phyloP scores from a whole-genome alignment of 768 basidiomycete species.

The Suillus paluster region DNA sequence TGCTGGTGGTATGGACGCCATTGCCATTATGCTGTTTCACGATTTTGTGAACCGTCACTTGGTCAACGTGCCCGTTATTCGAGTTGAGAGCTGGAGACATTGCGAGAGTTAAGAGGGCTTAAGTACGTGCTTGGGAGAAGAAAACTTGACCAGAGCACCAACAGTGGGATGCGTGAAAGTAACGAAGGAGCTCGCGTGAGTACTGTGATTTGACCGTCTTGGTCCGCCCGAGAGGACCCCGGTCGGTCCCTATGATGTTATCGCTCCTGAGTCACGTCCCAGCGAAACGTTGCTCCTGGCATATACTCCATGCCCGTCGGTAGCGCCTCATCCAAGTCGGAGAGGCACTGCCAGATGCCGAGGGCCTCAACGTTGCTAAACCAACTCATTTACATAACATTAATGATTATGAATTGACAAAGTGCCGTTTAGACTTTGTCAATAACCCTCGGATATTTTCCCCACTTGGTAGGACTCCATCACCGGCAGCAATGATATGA shows the following conservation, averaged over 20 bases:
- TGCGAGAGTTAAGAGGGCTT: too few relatives aligned
- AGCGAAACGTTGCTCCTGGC: not conserved
- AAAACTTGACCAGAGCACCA: not conserved
- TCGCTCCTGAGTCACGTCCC: too few relatives aligned
- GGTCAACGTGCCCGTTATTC: conserved; percentile 23
- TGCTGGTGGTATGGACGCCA: not conserved
- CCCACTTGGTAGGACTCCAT: too few relatives aligned
- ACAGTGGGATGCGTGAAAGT: not conserved
- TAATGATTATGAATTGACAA: too few relatives aligned
- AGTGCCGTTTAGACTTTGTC: too few relatives aligned
- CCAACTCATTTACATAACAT: too few relatives aligned
- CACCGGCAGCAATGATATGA: too few relatives aligned
- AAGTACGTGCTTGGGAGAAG: not conserved
- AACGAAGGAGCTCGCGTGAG: conserved; percentile 2
- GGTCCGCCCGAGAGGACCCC: conserved; percentile 4
- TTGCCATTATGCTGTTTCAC: conserved; percentile 15
- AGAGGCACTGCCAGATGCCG: not conserved
- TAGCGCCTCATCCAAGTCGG: not conserved
- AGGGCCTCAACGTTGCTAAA: too few relatives aligned
- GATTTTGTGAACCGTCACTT: conserved; percentile 15
- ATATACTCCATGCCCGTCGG: not conserved
- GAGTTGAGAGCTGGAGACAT: conserved; percentile 28
- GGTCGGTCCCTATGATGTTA: not conserved
- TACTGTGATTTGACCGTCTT: too few relatives aligned
- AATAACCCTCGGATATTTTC: too few relatives aligned